Evolutionary conservation across 768 basidiomycete genomes (phyloP), one percentile per base, ranked within the genome.

Genomic region (Pleurotus platypus): DNA sequence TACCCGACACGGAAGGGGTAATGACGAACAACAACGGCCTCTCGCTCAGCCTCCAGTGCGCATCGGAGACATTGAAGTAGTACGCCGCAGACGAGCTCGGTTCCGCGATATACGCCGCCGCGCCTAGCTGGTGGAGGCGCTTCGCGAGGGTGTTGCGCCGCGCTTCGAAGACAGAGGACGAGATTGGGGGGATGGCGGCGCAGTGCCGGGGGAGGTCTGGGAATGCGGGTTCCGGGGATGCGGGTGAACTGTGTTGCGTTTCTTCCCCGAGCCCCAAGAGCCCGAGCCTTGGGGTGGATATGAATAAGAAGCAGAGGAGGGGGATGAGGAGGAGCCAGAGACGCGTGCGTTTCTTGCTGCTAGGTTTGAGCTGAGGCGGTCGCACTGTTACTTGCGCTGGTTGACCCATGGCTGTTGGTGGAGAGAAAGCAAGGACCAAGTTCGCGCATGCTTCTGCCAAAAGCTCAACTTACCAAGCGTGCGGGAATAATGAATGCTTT

Each of bases 31-130:
- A 71, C 12, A 94, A 76, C 0, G 91, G 92, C 2, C 92, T 80
- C 70, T 94, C 92, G 8, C 89, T 90, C 30, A 91, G 78, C 30
- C 63, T 60, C 92, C 93, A 95, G 18, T 78, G 64, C 6, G 77
- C 58, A 4, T 62, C 65, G 11, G 87, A 86, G 57, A 92, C 77
- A 62, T 91, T 92, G n/a, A 77, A 84, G 67, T 80, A 93, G 75
- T 83, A 94, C 2, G 76, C 70, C 0, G 86, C 83, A 57, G 76
- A 88, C 12, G 89, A 81, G 0, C 89, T 84, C 22, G 93, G 90
- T 66, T 94, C 92, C 5, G 87, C 82, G 35, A 94, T 80, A 67
- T 90, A 94, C 13, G 87, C 86, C 5, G 82, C 76, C 0, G 80
- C 86, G 27, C 82, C 78, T 24, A 83, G 73, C 4, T 68, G 58